phyloP scores from a whole-genome alignment of 2,329 filamentous ascomycete genomes.

The Phymatotrichopsis omnivora region DNA sequence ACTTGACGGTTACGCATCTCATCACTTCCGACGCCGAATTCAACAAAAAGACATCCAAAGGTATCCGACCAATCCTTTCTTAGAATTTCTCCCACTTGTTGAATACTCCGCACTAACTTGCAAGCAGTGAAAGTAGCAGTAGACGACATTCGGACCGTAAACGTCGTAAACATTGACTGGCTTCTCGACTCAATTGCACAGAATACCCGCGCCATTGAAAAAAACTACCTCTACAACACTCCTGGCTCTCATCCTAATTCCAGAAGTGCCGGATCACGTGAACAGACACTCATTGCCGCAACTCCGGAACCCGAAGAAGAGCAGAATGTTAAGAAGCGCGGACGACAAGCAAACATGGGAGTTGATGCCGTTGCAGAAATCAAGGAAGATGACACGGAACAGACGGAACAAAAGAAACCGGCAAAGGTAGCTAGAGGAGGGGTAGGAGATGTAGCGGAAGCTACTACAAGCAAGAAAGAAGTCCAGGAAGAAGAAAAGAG shows the following conservation, averaged over 20 bases:
- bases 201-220: conserved; percentile 37
- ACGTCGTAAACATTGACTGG: conserved; percentile 53
- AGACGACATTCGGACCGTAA: conserved; percentile 38
- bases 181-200: conserved; percentile 45
- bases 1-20: conserved; percentile 46
- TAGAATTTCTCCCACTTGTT: conserved; percentile 9
- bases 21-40: conserved; percentile 47
- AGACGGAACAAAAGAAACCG: conserved; percentile 28
- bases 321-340: conserved; percentile 26
- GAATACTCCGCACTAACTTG: conserved; percentile 10
- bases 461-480: conserved; percentile 16
- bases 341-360: conserved; percentile 21
- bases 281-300: conserved; percentile 4
- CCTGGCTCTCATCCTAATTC: conserved; percentile 6
- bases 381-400: conserved; percentile 22
- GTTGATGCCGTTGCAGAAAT: conserved; percentile 15
- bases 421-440: conserved; percentile 32
- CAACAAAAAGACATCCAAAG: conserved; percentile 43
- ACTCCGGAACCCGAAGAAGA: conserved; percentile 13
- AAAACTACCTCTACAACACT: conserved; percentile 34
- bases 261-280: conserved; percentile 12
- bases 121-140: conserved; percentile 39
- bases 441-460: conserved; percentile 12
- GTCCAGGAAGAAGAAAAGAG: conserved; percentile 12
- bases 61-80: conserved; percentile 14